phyloP scores from a whole-genome alignment of 2,329 filamentous ascomycete genomes.

The Penicillium sp. region DNA sequence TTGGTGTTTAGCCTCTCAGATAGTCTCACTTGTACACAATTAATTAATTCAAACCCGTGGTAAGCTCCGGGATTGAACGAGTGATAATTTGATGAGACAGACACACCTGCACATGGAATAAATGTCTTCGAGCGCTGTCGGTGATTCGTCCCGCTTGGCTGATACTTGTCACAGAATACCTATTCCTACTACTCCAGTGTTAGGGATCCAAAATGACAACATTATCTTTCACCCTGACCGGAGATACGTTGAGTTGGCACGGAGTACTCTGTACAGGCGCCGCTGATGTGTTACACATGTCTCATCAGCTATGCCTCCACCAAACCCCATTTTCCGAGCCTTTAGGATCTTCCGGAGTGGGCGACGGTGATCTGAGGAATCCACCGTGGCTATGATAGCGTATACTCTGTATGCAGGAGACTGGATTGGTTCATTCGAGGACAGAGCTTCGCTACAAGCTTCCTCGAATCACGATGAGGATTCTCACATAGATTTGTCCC shows the following conservation, averaged over 20 bases:
- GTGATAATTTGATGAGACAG: too few species aligned
- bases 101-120: too few species aligned
- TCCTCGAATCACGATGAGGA: constrained; percentile 14
- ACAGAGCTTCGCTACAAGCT: constrained; percentile 11
- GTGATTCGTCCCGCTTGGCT: background rate
- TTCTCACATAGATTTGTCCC: constrained; percentile 7
- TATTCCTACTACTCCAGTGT: background rate
- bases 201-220: background rate
- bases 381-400: constrained; percentile 3
- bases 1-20: background rate
- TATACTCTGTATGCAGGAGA: constrained; percentile 19
- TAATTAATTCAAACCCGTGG: too few species aligned
- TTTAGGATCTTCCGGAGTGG: constrained; percentile 3
- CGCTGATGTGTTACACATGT: background rate
- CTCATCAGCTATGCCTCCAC: background rate
- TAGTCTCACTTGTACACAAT: background rate
- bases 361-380: background rate
- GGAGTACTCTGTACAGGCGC: background rate
- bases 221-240: background rate
- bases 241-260: too few species aligned
- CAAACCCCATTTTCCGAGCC: background rate
- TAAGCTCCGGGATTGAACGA: too few species aligned
- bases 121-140: too few species aligned
- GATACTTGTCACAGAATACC: background rate
- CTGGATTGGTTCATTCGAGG: constrained; percentile 8